A percentile compares a stretch with the other conserved stretches of the same genome.
Evolutionary conservation across 768 basidiomycete species (phyloP).

Genomic region (Mycena sanguinolenta): DNA sequence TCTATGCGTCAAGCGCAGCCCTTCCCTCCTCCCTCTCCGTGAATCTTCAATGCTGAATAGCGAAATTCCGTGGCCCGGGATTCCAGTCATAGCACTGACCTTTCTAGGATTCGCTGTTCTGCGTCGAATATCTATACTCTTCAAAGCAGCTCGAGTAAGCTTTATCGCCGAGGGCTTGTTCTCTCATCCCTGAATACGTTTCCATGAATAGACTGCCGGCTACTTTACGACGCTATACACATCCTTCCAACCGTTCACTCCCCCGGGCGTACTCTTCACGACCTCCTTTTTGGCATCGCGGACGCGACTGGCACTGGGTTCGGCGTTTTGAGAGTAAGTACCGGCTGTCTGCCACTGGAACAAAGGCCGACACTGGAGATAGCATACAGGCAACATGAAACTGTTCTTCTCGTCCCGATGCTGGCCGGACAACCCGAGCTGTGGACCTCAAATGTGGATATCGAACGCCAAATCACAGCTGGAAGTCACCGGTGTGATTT

Average conservation of each 20-base stretch:
- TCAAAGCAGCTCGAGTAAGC: conserved; percentile 11
- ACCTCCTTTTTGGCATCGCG: conserved; percentile 46
- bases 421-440: conserved; percentile 52
- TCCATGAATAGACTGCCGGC: conserved; percentile 2
- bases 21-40: no score
- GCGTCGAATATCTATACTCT: conserved; percentile 13
- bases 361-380: neutral
- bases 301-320: conserved; percentile 43
- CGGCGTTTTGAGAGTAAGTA: conserved; percentile 41
- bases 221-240: conserved; percentile 43
- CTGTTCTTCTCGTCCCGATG: conserved; percentile 41
- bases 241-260: conserved; percentile 44
- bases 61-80: neutral
- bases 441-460: conserved; percentile 61
- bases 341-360: neutral
- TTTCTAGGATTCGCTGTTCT: neutral
- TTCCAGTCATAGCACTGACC: neutral
- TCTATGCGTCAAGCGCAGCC: no score
- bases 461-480: conserved; percentile 58
- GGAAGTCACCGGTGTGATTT: conserved; percentile 57
- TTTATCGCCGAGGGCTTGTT: neutral
- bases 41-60: neutral
- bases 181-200: neutral
- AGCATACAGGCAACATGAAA: conserved; percentile 41
- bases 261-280: conserved; percentile 43